These are phyloP conservation scores for Linum usitatissimum DNA, from an alignment of 345 rosid genomes.

Conservation along the genomic window DNA sequence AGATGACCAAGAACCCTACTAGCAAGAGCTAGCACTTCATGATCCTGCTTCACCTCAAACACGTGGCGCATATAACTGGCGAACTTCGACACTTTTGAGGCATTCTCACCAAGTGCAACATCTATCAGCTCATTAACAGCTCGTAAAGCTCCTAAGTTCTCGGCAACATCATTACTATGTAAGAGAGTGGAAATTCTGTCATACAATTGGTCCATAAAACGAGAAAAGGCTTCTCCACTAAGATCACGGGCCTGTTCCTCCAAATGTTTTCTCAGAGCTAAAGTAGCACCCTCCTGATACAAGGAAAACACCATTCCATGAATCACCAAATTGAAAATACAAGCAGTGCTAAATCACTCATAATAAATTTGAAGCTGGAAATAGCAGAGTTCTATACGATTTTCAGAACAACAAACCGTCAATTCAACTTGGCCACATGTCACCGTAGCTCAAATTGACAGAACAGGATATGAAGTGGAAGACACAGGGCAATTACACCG, in stretches of 20 bases:
- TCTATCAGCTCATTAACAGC: constrained; percentile 90
- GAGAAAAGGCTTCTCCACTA: constrained; percentile 73
- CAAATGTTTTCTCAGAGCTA: constrained; percentile 72
- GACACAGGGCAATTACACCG: too few species aligned
- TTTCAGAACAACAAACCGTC: too few species aligned
- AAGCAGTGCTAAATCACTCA: neutral
- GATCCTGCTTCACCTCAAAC: constrained; percentile 79
- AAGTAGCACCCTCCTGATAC: constrained; percentile 65
- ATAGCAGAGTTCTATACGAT: neutral
- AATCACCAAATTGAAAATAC: constrained; percentile 7
- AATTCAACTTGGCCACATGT: too few species aligned
- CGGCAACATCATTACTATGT: constrained; percentile 66
- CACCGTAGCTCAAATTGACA: too few species aligned
- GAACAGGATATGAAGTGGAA: too few species aligned
- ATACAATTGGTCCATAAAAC: constrained; percentile 80
- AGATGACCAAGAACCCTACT: constrained; percentile 95
- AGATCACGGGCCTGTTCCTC: constrained; percentile 89
- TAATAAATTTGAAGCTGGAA: neutral
- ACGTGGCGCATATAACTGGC: constrained; percentile 61
- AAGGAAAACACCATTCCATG: constrained; percentile 9
- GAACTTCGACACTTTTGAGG: constrained; percentile 86
- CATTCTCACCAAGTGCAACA: constrained; percentile 87
- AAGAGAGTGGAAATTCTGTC: constrained; percentile 58
- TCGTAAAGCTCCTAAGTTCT: constrained; percentile 85
- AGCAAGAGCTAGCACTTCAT: constrained; percentile 73